A percentile compares a stretch with the other conserved stretches of the same genome.
Evolutionary conservation across 176 grass and related monocot genomes (phyloP).

Genomic region (Cocos nucifera): DNA sequence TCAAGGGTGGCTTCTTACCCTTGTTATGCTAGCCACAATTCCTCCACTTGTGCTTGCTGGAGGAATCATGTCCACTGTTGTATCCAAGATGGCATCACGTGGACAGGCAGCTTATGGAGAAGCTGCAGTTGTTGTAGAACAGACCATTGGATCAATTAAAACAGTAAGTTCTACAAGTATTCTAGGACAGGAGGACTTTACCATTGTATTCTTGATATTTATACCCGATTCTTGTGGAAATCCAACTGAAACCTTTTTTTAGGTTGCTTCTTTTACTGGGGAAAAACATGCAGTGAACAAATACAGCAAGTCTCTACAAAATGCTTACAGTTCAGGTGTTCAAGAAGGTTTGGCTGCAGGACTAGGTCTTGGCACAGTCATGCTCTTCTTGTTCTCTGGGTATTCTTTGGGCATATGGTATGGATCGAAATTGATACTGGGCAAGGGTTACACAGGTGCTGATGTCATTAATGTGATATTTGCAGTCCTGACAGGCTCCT

Average conservation of each 20-base stretch:
- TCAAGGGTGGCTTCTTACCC: slow-evolving; percentile 82
- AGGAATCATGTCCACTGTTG: slow-evolving; percentile 77
- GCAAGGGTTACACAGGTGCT: slow-evolving; percentile 70
- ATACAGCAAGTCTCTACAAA: slow-evolving; percentile 62
- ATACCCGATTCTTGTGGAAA: no score
- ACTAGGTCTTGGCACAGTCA: slow-evolving; percentile 75
- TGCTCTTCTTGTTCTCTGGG: slow-evolving; percentile 90
- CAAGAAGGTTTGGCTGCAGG: slow-evolving; percentile 77
- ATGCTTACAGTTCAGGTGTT: slow-evolving; percentile 67
- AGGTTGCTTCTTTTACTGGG: slow-evolving; percentile 98
- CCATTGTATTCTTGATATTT: no score
- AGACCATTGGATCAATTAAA: slow-evolving; percentile 86
- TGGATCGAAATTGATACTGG: slow-evolving; percentile 82
- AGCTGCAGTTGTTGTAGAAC: slow-evolving; percentile 69
- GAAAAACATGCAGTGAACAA: slow-evolving; percentile 82
- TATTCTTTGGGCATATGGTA: slow-evolving; percentile 98
- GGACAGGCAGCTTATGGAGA: slow-evolving; percentile 86
- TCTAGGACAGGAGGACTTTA: no score
- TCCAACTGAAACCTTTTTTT: background rate
- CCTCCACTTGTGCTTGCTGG: slow-evolving; percentile 73
- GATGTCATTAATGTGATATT: slow-evolving; percentile 99
- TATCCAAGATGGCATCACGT: slow-evolving; percentile 83
- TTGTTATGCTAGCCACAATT: slow-evolving; percentile 84
- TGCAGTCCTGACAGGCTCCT: slow-evolving; percentile 88
- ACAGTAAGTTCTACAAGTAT: slow-evolving; percentile 41